Percentiles rank a stretch among this genome's conserved stretches.
Evolutionary conservation across 306 rosid genomes (phyloP).

Genomic region (Medicago truncatula): MtrunA17r5.0-ANR NC_053045.1:49132001-49132500

Average conservation of each 20-base stretch:
- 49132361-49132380: background rate
- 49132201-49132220: background rate
- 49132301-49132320: background rate
- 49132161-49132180: background rate
- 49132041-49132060: slow-evolving; percentile 87
- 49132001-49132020: slow-evolving; percentile 43
- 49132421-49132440: background rate
- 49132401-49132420: background rate
- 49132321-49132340: background rate
- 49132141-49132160: background rate
- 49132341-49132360: background rate
- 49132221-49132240: background rate
- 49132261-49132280: background rate
- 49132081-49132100: slow-evolving; percentile 58
- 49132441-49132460: background rate
- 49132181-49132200: background rate
- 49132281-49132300: background rate
- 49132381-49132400: slow-evolving; percentile 1
- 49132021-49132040: slow-evolving; percentile 74
- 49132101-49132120: slow-evolving; percentile 30
- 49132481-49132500: background rate
- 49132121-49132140: background rate
- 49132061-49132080: slow-evolving; percentile 91
- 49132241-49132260: background rate
- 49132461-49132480: background rate